phyloP scores from a whole-genome alignment of 768 basidiomycete species.

The Rhizopogon vinicolor region DNA sequence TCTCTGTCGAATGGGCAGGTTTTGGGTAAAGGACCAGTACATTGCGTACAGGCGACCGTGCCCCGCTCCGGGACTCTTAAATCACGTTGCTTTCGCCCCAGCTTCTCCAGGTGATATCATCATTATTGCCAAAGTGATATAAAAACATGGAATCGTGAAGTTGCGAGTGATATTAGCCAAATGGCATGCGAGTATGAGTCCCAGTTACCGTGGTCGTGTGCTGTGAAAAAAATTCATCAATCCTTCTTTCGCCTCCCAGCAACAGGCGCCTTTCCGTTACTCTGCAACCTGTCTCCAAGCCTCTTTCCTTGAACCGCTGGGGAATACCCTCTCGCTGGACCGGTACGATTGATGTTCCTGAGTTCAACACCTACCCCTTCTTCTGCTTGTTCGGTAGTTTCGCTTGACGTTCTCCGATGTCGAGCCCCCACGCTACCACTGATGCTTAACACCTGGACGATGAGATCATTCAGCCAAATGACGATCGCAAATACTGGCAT shows the following conservation, averaged over 20 bases:
- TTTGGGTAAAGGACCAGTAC: constrained; percentile 48
- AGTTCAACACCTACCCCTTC: constrained; percentile 44
- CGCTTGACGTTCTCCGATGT: constrained; percentile 34
- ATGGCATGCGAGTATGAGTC: background rate
- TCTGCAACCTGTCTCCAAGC: constrained; percentile 7
- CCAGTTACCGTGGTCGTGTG: too few relatives aligned
- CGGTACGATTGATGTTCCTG: constrained; percentile 5
- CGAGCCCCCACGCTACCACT: constrained; percentile 30
- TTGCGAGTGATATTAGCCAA: background rate
- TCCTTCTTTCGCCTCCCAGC: constrained; percentile 44
- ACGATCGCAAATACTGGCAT: constrained; percentile 72
- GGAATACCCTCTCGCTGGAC: background rate
- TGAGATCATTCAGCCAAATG: constrained; percentile 67
- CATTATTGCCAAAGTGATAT: background rate
- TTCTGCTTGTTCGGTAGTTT: constrained; percentile 56
- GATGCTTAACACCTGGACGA: constrained; percentile 60
- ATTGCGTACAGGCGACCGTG: background rate
- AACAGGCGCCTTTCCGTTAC: constrained; percentile 18
- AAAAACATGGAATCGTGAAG: background rate
- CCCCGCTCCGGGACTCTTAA: background rate
- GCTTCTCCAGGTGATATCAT: background rate
- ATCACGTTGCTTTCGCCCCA: background rate
- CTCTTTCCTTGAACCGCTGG: constrained; percentile 1
- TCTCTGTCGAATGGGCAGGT: constrained; percentile 88
- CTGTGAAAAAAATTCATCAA: constrained; percentile 22